These are phyloP conservation scores for Chrysoporthe cubensis DNA, from an alignment of 2,329 filamentous ascomycete species.

Conservation along the genomic window DNA sequence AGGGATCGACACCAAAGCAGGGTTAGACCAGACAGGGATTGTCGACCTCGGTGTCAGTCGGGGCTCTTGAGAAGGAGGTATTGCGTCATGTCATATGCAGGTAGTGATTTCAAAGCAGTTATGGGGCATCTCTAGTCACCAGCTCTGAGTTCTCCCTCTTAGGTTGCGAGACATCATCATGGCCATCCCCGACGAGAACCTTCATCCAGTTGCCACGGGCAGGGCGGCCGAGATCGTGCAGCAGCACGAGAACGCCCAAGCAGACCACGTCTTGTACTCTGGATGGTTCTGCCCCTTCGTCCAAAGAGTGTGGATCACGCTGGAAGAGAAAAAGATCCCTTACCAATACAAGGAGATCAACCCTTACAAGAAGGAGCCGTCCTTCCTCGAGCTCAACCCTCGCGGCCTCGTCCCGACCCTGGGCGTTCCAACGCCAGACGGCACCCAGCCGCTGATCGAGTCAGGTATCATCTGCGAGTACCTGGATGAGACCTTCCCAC, in stretches of 20 bases:
- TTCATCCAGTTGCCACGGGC: slow-evolving; percentile 50
- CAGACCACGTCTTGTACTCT: slow-evolving; percentile 53
- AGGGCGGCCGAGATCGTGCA: slow-evolving; percentile 49
- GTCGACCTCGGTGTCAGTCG: no score
- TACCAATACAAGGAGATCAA: slow-evolving; percentile 78
- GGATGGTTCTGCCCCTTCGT: slow-evolving; percentile 74
- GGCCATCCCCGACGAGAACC: slow-evolving; percentile 41
- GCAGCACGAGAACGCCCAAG: slow-evolving; percentile 41
- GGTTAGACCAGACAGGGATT: no score
- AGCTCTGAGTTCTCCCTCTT: background rate
- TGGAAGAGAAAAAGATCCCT: slow-evolving; percentile 71
- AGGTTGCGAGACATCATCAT: slow-evolving; percentile 34
- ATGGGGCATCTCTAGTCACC: background rate
- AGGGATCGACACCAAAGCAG: no score
- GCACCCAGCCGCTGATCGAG: slow-evolving; percentile 64
- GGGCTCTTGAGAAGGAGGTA: background rate
- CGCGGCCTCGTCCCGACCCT: slow-evolving; percentile 75
- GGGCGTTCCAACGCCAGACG: slow-evolving; percentile 43
- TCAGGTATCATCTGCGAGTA: slow-evolving; percentile 73
- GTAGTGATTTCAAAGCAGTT: background rate
- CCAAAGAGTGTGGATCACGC: slow-evolving; percentile 70
- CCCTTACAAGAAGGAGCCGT: slow-evolving; percentile 71
- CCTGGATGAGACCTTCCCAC: slow-evolving; percentile 68
- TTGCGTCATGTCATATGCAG: background rate
- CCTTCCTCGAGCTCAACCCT: slow-evolving; percentile 71